Conservation (phyloP, 2,329 filamentous ascomycete genomes). For the Ceratocystiopsis sp. region DNA sequence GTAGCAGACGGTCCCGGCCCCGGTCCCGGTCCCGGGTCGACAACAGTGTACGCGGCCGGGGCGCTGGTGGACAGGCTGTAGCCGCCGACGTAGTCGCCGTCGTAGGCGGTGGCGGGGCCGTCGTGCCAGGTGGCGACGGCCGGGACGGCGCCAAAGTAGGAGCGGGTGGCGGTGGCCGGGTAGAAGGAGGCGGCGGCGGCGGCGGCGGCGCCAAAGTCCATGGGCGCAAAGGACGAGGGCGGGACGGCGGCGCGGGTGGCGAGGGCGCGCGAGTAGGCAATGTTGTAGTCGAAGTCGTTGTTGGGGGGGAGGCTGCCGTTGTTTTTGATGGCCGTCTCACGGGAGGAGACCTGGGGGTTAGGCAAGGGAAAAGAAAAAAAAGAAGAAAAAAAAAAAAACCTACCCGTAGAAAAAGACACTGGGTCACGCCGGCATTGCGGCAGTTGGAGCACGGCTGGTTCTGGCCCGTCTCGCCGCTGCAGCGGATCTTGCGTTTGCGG, state of each 20-base stretch:
- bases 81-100: too few species aligned
- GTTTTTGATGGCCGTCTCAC: slow-evolving; percentile 3
- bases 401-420: slow-evolving; percentile 72
- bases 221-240: neutral
- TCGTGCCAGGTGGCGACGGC: too few species aligned
- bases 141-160: too few species aligned
- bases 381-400: neutral
- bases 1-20: too few species aligned
- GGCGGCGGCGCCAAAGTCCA: too few species aligned
- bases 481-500: slow-evolving; percentile 86
- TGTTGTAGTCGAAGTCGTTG: slow-evolving; percentile 1
- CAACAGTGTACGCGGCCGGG: too few species aligned
- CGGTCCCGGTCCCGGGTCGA: too few species aligned
- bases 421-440: slow-evolving; percentile 50
- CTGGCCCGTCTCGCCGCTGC: slow-evolving; percentile 67
- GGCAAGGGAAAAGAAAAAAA: neutral
- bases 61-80: too few species aligned
- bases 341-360: slow-evolving; percentile 1
- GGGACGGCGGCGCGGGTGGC: slow-evolving; percentile 1
- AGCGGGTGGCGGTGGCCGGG: too few species aligned
- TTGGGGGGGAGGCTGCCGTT: neutral
- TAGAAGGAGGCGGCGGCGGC: too few species aligned
- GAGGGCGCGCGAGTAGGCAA: neutral
- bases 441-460: slow-evolving; percentile 74
- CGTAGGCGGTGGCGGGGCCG: too few species aligned